Base-by-base conservation (phyloP, 1,284 basidiomycete genomes). In the Ganoderma multipileum region DNA sequence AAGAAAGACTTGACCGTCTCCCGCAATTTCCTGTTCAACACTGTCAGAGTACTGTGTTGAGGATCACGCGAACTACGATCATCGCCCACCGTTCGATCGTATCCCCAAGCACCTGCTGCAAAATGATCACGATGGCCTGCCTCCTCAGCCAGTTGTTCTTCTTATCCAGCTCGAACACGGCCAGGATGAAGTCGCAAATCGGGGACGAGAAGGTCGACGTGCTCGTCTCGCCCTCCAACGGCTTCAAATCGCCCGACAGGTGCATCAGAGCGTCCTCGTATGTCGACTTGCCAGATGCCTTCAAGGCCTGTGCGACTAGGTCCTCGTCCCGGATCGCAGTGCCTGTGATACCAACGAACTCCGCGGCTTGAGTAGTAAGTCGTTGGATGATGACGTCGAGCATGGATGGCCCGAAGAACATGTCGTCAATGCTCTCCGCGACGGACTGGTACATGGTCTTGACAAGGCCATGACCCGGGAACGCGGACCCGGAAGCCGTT, bases 61-160 rank as follows among this genome's bases (percentile, higher is more conserved):
- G 1, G 20, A 7, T 23, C 20, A 23, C 20, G n/a, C 44, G 36
- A 33, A 28, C 20, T 5, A 28, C 41, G 7, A 55, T 6, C 23
- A 8, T 18, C 2, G 78, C 86, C 74, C 67, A 96, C 95, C 95
- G 85, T 80, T 99, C 97, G 72, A 99, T 96, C 0, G 97, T 99
- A 12, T 94, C 94, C 7, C 97, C 97, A 4, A 99, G 85, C 4
- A 98, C 90, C 78, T 99, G 97, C 79, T 99, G 97, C 60, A 99
- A 82, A 69, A 99, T 95, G 66, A 99, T 95, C 16, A 98, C 94
- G 73, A 98, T 95, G 1, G 97, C 97, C 79, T 98, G 97, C n/a
- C 95, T 86, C 63, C 97, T 86, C 39, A 99, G 83, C 97, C 97
- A 99, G 73, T 97, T 97, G 76, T 97, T 95, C 79, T 95, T 93